phyloP scores from a whole-genome alignment of 257 asterid genomes.

The Petrea volubilis region DNA sequence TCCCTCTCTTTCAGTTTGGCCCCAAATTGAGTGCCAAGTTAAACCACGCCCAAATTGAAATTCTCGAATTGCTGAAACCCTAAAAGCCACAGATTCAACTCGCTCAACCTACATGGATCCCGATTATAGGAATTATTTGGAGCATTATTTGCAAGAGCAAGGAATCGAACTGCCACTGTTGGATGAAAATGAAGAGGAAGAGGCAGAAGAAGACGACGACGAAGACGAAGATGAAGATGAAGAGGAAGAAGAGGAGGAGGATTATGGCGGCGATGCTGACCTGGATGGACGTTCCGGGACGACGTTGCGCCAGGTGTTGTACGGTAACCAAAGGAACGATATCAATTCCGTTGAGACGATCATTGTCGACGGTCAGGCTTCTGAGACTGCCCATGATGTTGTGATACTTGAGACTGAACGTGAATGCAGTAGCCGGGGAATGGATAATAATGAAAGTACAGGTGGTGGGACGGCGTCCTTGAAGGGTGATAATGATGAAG shows the following conservation, averaged over 20 bases:
- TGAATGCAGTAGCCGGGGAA: slow-evolving; percentile 26
- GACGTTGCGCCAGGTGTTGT: slow-evolving; percentile 24
- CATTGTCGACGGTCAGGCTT: neutral
- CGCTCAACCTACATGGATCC: slow-evolving; percentile 13
- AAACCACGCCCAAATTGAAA: neutral
- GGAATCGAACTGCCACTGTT: neutral
- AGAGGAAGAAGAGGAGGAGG: no score
- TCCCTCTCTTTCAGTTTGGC: neutral
- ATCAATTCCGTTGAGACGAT: slow-evolving; percentile 21
- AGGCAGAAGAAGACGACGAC: slow-evolving; percentile 14
- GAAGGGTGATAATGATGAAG: slow-evolving; percentile 26
- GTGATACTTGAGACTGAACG: slow-evolving; percentile 13
- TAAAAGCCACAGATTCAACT: no score
- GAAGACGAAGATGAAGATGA: slow-evolving; percentile 21
- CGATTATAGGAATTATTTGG: neutral
- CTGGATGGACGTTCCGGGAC: slow-evolving; percentile 19
- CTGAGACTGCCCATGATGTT: slow-evolving; percentile 26
- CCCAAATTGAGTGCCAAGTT: neutral
- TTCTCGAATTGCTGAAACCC: slow-evolving; percentile 19
- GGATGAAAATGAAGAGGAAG: slow-evolving; percentile 10
- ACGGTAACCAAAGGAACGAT: slow-evolving; percentile 11
- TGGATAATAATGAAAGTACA: neutral
- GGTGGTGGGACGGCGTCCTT: slow-evolving; percentile 25
- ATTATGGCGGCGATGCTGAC: slow-evolving; percentile 7
- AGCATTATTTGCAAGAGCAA: neutral